phyloP scores from a whole-genome alignment of 2,329 filamentous ascomycete species.

The Mycogone perniciosa region DNA sequence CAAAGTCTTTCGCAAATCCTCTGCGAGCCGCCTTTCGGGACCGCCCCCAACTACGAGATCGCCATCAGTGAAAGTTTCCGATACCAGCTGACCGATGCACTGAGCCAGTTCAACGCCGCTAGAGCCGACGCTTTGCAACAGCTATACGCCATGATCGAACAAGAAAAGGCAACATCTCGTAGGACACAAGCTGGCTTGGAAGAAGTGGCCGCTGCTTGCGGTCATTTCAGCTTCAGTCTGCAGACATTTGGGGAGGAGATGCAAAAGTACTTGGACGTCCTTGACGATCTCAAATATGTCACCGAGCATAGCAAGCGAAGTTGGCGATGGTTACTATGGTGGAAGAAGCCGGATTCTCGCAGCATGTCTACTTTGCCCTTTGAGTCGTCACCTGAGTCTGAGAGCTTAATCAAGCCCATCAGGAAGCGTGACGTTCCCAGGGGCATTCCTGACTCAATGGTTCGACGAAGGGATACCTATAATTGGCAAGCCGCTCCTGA shows the following conservation, averaged over 20 bases:
- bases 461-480: constrained; percentile 39
- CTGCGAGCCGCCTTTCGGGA: constrained; percentile 68
- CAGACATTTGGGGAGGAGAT: constrained; percentile 84
- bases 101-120: constrained; percentile 65
- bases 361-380: constrained; percentile 17
- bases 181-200: constrained; percentile 80
- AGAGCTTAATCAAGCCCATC: constrained; percentile 33
- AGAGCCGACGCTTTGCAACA: constrained; percentile 65
- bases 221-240: constrained; percentile 84
- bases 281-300: constrained; percentile 72
- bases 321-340: constrained; percentile 78
- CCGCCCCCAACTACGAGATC: constrained; percentile 37
- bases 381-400: constrained; percentile 25
- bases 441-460: constrained; percentile 44
- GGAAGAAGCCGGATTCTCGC: constrained; percentile 36
- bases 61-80: constrained; percentile 64
- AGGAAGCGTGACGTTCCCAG: constrained; percentile 42
- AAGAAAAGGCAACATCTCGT: constrained; percentile 55
- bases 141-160: constrained; percentile 69
- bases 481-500: constrained; percentile 42
- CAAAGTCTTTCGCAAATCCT: constrained; percentile 78
- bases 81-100: constrained; percentile 65
- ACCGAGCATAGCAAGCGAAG: constrained; percentile 54
- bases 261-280: constrained; percentile 66
- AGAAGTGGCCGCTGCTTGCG: constrained; percentile 86